Evolutionary conservation across 768 basidiomycete genomes (phyloP), one percentile per base, ranked within the genome.

Genomic region (Lactarius evosmus): DNA sequence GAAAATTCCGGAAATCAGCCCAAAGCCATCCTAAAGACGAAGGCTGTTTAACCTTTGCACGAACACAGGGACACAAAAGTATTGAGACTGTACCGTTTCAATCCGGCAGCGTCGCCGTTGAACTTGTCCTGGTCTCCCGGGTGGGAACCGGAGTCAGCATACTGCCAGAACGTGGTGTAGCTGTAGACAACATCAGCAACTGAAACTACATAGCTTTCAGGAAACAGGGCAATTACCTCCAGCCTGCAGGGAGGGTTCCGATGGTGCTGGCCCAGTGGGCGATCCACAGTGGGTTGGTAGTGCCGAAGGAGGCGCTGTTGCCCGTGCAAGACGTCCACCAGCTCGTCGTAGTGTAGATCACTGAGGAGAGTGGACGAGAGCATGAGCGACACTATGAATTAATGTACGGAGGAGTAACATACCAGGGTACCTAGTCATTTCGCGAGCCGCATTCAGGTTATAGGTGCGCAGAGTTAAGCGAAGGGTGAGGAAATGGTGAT

Each of bases 321-420:
- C 82, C 85, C 2, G 87, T 88, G 72, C 87, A 89, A 11, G 77
- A 78, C 8, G 67, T 82, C 87, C 87, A 89, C 87, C 86, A 88
- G 71, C 81, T 76, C 9, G 84, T 86, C 5, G 82, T 85, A 29
- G 83, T 83, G 67, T 87, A 87, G 62, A 87, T 85, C 41, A 83
- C 83, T 82, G 60, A 36, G 32, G 53, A 19, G 38, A 25, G 9
- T n/a, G 44, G 41, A 7, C 38, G 8, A 40, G 16, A 40, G 17
- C 11, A 5, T 51, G 4, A 12, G 17, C 7, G 3, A 36, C 40
- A 3, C 32, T 14, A 5, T 7, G 9, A 34, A 52, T 7, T 4
- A n/a, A 32, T 19, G n/a, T n/a, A n/a, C n/a, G n/a, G 17, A 6
- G 19, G 14, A 46, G 30, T 17, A 38, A 72, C 67, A 36, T 55